Percentiles rank a stretch among this genome's conserved stretches.
Evolutionary conservation across 2,329 filamentous ascomycete genomes (phyloP).

Genomic region (Talaromyces sp.): DNA sequence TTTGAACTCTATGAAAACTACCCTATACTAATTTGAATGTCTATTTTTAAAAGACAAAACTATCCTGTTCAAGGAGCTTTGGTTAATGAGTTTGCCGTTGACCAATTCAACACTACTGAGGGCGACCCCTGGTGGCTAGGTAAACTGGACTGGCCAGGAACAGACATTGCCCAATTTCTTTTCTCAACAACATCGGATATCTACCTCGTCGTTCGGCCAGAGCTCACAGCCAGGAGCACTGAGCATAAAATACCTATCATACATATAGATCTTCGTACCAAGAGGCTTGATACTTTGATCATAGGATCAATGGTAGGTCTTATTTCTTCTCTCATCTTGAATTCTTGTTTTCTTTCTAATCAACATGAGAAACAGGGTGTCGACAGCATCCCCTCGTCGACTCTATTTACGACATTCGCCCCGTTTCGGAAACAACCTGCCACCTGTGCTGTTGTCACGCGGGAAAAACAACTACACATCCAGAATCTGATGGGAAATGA

Average conservation of each 20-base stretch:
- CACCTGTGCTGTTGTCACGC: conserved; percentile 20
- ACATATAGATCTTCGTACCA: not conserved
- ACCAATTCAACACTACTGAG: not conserved
- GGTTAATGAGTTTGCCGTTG: not conserved
- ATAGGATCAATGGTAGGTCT: conserved; percentile 1
- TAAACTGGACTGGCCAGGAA: conserved; percentile 5
- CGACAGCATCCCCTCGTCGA: conserved; percentile 16
- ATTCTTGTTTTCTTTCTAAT: no score
- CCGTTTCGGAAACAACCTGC: conserved; percentile 15
- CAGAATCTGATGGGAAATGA: conserved; percentile 11
- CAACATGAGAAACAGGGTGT: not conserved
- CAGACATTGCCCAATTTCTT: conserved; percentile 7
- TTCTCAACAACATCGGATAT: conserved; percentile 6
- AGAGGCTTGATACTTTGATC: not conserved
- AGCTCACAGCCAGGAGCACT: conserved; percentile 4
- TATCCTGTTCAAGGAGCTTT: not conserved
- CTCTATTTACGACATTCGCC: conserved; percentile 25
- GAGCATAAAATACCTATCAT: conserved; percentile 7
- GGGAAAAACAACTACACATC: conserved; percentile 21
- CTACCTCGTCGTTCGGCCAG: conserved; percentile 7
- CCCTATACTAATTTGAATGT: not conserved
- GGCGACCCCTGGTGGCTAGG: not conserved
- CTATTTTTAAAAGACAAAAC: not conserved
- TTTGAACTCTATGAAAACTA: not conserved
- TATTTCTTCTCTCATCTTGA: no score